phyloP scores from a whole-genome alignment of 2,329 filamentous ascomycete species.

The Fusarium napiforme region DNA sequence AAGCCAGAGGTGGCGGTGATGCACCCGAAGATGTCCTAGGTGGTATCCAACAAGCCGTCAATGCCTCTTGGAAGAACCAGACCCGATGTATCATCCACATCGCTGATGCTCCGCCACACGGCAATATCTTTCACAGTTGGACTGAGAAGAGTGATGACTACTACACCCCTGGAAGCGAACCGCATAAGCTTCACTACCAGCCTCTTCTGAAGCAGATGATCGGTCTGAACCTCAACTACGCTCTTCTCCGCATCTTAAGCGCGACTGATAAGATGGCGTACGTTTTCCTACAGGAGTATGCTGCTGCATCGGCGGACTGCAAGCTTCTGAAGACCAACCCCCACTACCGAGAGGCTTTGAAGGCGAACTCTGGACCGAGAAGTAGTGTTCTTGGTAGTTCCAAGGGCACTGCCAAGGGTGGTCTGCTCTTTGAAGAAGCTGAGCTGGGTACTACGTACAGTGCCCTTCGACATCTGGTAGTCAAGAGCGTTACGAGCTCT shows the following conservation, averaged over 20 bases:
- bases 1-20: conserved; percentile 45
- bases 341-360: background rate
- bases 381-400: conserved; percentile 3
- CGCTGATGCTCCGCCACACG: conserved; percentile 24
- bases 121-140: conserved; percentile 3
- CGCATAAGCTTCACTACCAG: conserved; percentile 7
- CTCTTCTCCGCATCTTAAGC: conserved; percentile 9
- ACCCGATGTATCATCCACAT: conserved; percentile 44
- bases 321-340: conserved; percentile 7
- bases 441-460: conserved; percentile 12
- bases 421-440: conserved; percentile 14
- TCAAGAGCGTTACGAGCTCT: conserved; percentile 24
- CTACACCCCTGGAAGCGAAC: background rate
- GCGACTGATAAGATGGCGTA: conserved; percentile 5
- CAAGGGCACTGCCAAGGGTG: conserved; percentile 5
- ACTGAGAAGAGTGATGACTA: background rate
- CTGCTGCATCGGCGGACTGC: conserved; percentile 3
- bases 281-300: conserved; percentile 10
- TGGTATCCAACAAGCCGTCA: conserved; percentile 47
- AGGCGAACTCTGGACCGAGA: background rate
- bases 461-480: conserved; percentile 9
- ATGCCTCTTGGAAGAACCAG: conserved; percentile 48
- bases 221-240: conserved; percentile 20
- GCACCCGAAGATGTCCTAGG: conserved; percentile 52
- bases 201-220: conserved; percentile 25